Evolutionary conservation across 2,329 filamentous ascomycete genomes (phyloP), one percentile per base, ranked within the genome.

Genomic region (Ophiosphaerella narmari): DNA sequence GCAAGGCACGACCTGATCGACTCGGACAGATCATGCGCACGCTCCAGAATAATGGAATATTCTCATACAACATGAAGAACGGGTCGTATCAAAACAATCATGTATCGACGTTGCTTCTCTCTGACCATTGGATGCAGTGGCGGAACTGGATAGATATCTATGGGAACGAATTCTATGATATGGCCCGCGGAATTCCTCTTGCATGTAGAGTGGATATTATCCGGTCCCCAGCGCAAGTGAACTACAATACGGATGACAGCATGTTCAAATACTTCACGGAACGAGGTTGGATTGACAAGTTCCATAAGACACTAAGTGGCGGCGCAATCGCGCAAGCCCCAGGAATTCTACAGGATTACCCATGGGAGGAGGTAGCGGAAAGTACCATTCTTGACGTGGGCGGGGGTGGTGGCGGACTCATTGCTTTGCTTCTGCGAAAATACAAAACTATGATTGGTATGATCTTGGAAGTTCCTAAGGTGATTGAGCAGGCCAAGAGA

Each of bases 71-170:
- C 8, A 8, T 5, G 8, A 5, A 8, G 5, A 8, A 5, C 24
- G 8, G 8, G 5, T 5, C 24, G 5, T 29, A 29, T 8, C 5
- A 5, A 5, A 29, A 78, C 57, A 78, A 70, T 50, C 43, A 23
- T 8, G 45, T 58, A 2, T 78, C 77, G 0, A 41, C 43, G 1
- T 60, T 78, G 4, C 63, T 78, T 2, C 46, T 39, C 0, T 52
- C 54, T 2, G 60, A 72, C 43, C 75, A 79, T 54, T 78, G 75
- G 75, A 77, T 74, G 0, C 73, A 77, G 53, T 79, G 76, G 77
- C 71, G 62, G 16, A 70, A 70, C 51, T 78, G 77, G 77, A 74
- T 75, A 2, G 61, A 70, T 2, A 65, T 78, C 1, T 78, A 78
- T 50, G 75, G 73, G 5, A 74, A 72, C 48, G 58, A 77, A 42